Evolutionary conservation across 495 filamentous ascomycete species (phyloP).

Genomic region (Copromyces sp.): DNA sequence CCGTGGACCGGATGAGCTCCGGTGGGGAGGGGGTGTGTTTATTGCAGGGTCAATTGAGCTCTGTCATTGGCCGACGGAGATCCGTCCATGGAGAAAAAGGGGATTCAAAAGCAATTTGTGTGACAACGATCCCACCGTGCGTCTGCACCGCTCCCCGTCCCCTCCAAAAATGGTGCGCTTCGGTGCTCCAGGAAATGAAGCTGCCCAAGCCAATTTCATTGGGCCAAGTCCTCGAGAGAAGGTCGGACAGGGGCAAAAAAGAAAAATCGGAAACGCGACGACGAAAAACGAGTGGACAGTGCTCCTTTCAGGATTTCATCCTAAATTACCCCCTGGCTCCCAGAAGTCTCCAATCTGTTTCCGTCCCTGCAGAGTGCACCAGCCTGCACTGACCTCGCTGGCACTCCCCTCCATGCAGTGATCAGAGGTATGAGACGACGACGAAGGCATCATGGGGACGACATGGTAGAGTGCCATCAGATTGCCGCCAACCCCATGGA

Average conservation of each 20-base stretch:
- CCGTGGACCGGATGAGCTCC: neutral
- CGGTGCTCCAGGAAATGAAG: constrained; percentile 15
- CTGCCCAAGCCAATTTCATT: constrained; percentile 6
- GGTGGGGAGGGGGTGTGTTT: neutral
- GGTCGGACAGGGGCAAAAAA: constrained; percentile 11
- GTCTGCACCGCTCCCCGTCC: neutral
- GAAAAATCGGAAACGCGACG: constrained; percentile 15
- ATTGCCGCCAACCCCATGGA: neutral
- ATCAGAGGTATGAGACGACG: neutral
- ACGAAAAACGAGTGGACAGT: constrained; percentile 6
- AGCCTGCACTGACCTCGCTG: neutral
- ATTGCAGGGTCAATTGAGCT: neutral
- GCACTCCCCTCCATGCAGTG: neutral
- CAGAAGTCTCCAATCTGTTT: neutral
- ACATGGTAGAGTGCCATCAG: neutral
- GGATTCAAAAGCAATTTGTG: neutral
- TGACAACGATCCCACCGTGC: neutral
- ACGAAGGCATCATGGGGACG: neutral
- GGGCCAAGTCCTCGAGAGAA: constrained; percentile 2
- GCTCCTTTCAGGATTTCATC: constrained; percentile 1
- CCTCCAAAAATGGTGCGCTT: constrained; percentile 6
- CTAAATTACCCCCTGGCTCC: neutral
- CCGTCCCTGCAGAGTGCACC: neutral
- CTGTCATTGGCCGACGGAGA: neutral
- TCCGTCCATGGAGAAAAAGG: neutral